Conservation (phyloP, 352 stramenopile genomes). For the Phytophthora rubi region DNA sequence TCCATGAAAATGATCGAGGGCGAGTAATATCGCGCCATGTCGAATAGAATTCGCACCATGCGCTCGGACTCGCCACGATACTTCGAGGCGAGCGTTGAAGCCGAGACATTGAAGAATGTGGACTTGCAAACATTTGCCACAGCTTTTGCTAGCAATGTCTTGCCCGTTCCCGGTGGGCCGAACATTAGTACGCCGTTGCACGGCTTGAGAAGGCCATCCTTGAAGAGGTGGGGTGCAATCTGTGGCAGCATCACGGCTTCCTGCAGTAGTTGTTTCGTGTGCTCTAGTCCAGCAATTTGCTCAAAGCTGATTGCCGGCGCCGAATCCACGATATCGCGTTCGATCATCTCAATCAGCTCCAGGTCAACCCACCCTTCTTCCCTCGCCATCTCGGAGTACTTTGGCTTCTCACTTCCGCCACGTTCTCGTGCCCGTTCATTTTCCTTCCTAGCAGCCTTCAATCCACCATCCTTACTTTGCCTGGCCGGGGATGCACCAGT, state of each 20-base stretch:
- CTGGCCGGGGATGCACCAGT: conserved; percentile 34
- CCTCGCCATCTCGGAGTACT: conserved; percentile 74
- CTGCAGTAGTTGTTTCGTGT: conserved; percentile 82
- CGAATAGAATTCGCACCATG: conserved; percentile 96
- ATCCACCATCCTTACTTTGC: conserved; percentile 45
- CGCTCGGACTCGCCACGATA: conserved; percentile 96
- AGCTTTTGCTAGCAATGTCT: conserved; percentile 90
- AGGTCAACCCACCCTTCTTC: conserved; percentile 77
- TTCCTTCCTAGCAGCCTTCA: conserved; percentile 52
- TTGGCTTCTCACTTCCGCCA: conserved; percentile 36
- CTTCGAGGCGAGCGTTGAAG: conserved; percentile 91
- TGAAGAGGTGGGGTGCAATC: conserved; percentile 83
- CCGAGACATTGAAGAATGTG: conserved; percentile 98
- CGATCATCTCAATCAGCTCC: conserved; percentile 87
- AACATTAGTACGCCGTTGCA: conserved; percentile 89
- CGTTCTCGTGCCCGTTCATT: conserved; percentile 36
- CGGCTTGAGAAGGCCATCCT: conserved; percentile 77
- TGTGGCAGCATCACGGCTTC: conserved; percentile 86
- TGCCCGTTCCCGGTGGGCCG: conserved; percentile 86
- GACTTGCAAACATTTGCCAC: conserved; percentile 96
- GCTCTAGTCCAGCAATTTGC: conserved; percentile 72
- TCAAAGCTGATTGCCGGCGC: conserved; percentile 70
- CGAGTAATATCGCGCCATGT: conserved; percentile 97
- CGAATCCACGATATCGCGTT: conserved; percentile 83
- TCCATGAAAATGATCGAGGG: conserved; percentile 99